A percentile compares a stretch with the other conserved stretches of the same genome.
Evolutionary conservation across 805 yeast genomes (phyloP).

Genomic region (Candida adriatica): DNA sequence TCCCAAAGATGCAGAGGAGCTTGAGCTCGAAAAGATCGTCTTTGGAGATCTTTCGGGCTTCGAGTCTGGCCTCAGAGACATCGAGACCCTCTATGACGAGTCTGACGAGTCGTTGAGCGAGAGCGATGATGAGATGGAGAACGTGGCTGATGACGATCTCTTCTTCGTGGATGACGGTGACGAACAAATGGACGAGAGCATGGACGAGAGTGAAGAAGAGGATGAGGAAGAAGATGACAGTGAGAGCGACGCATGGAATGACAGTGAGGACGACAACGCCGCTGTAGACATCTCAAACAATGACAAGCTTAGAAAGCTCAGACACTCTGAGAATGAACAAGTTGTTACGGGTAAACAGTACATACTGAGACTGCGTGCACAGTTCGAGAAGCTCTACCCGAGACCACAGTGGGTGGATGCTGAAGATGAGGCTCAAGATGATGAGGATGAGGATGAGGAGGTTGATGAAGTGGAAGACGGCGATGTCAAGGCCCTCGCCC

Average conservation of each 20-base stretch:
- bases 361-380: constrained; percentile 58
- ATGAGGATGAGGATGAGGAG: constrained; percentile 18
- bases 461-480: constrained; percentile 29
- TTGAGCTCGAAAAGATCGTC: constrained; percentile 70
- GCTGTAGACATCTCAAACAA: constrained; percentile 51
- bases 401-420: constrained; percentile 74
- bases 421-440: constrained; percentile 24
- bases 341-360: constrained; percentile 54
- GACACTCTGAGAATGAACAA: constrained; percentile 50
- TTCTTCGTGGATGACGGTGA: constrained; percentile 48
- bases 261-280: constrained; percentile 82
- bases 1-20: constrained; percentile 81
- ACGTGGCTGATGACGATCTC: constrained; percentile 41
- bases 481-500: constrained; percentile 34
- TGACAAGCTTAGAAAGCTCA: constrained; percentile 63
- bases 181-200: constrained; percentile 10
- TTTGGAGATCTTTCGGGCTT: constrained; percentile 84
- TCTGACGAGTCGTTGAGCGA: constrained; percentile 24
- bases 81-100: constrained; percentile 44
- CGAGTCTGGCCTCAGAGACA: constrained; percentile 52
- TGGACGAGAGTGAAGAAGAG: constrained; percentile 18
- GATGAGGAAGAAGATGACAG: constrained; percentile 29
- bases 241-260: constrained; percentile 63
- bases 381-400: constrained; percentile 68
- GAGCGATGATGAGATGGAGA: constrained; percentile 25